These are phyloP conservation scores for Ehretia macrophylla DNA, from an alignment of 257 asterid species.

Conservation along the genomic window DNA sequence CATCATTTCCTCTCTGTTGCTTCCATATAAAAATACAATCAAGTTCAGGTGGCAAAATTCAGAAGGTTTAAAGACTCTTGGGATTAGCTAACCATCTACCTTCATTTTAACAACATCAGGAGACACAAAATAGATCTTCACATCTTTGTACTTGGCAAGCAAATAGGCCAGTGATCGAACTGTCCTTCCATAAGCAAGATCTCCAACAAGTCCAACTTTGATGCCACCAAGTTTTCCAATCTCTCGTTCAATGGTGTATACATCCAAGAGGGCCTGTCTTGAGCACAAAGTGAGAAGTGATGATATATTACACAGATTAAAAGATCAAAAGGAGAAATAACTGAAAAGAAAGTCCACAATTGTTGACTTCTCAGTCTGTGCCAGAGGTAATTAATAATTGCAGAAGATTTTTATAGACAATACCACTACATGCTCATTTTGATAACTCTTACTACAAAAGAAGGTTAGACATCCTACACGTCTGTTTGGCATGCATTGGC, in stretches of 20 bases:
- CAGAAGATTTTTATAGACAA: too few species aligned
- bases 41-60: not conserved
- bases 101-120: conserved; percentile 93
- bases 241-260: conserved; percentile 83
- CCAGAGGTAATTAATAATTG: too few species aligned
- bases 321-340: not conserved
- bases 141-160: conserved; percentile 68
- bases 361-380: not conserved
- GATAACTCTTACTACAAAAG: too few species aligned
- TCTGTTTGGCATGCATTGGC: too few species aligned
- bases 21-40: not conserved
- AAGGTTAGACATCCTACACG: too few species aligned
- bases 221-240: conserved; percentile 86
- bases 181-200: conserved; percentile 94
- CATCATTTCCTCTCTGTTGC: not conserved
- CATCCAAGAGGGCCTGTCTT: conserved; percentile 79
- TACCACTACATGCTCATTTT: too few species aligned
- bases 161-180: conserved; percentile 90
- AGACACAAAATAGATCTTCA: conserved; percentile 80
- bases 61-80: not conserved
- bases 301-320: not conserved
- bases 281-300: not conserved
- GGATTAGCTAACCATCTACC: conserved; percentile 26
- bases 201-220: conserved; percentile 89
- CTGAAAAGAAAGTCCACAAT: not conserved